These are phyloP conservation scores for Botrytis galanthina DNA, from an alignment of 2,329 filamentous ascomycete genomes.

Conservation along the genomic window DNA sequence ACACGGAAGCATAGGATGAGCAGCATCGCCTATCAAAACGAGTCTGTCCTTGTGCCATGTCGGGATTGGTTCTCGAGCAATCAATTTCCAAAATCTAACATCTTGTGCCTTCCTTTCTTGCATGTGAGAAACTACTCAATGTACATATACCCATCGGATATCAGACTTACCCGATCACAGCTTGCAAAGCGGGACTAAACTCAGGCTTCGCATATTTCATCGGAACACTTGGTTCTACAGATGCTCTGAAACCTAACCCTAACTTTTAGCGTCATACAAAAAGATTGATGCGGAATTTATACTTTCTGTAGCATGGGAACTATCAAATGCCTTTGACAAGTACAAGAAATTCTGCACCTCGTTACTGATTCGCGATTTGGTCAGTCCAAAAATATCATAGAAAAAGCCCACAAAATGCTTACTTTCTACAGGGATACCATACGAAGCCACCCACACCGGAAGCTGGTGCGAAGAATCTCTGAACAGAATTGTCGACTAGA, in stretches of 20 bases:
- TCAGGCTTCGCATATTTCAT: not conserved
- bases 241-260: not conserved
- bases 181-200: not conserved
- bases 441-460: not conserved
- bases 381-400: not conserved
- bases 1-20: not conserved
- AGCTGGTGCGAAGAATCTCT: not conserved
- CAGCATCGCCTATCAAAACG: not conserved
- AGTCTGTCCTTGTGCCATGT: not conserved
- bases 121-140: not conserved
- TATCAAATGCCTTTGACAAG: not conserved
- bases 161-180: not conserved
- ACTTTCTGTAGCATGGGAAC: not conserved
- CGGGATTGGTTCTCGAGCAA: not conserved
- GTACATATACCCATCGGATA: not conserved
- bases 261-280: not conserved
- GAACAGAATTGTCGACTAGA: not conserved
- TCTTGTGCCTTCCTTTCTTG: not conserved
- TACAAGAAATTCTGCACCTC: not conserved
- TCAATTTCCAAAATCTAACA: not conserved
- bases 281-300: not conserved
- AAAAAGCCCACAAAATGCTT: not conserved
- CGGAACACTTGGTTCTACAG: not conserved
- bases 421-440: not conserved
- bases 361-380: not conserved